phyloP scores from a whole-genome alignment of 805 yeast genomes.

The Teunomyces cretensis region DNA sequence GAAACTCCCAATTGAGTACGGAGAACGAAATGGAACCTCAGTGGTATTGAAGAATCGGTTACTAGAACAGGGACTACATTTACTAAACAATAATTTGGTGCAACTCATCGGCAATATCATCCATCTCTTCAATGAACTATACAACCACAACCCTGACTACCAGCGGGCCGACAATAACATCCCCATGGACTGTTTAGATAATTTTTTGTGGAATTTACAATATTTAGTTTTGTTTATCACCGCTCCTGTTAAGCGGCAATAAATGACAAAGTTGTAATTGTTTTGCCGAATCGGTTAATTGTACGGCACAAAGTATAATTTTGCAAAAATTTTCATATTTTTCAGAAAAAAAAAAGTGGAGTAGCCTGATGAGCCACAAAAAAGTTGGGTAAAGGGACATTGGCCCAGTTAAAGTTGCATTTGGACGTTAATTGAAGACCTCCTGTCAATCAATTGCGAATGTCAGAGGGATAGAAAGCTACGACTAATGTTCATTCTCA shows the following conservation, averaged over 20 bases:
- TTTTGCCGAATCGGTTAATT: too few species aligned
- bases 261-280: background rate
- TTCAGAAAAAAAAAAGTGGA: background rate
- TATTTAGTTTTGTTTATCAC: slow-evolving; percentile 36
- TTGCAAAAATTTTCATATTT: background rate
- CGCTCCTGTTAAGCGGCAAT: slow-evolving; percentile 9
- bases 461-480: too few species aligned
- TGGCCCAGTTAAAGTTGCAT: background rate
- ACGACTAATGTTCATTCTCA: too few species aligned
- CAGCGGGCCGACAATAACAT: slow-evolving; percentile 15
- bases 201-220: slow-evolving; percentile 41
- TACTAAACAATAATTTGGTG: slow-evolving; percentile 32
- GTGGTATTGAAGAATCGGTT: slow-evolving; percentile 16
- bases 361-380: background rate
- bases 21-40: slow-evolving; percentile 3
- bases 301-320: background rate
- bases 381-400: background rate
- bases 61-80: slow-evolving; percentile 33
- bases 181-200: slow-evolving; percentile 40
- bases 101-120: slow-evolving; percentile 22
- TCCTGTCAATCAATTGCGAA: too few species aligned
- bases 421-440: too few species aligned
- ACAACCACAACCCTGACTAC: slow-evolving; percentile 5
- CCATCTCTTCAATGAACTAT: slow-evolving; percentile 14
- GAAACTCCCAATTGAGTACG: slow-evolving; percentile 10